These are phyloP conservation scores for Didymella arachidicola DNA, from an alignment of 2,329 filamentous ascomycete species.

Conservation along the genomic window DNA sequence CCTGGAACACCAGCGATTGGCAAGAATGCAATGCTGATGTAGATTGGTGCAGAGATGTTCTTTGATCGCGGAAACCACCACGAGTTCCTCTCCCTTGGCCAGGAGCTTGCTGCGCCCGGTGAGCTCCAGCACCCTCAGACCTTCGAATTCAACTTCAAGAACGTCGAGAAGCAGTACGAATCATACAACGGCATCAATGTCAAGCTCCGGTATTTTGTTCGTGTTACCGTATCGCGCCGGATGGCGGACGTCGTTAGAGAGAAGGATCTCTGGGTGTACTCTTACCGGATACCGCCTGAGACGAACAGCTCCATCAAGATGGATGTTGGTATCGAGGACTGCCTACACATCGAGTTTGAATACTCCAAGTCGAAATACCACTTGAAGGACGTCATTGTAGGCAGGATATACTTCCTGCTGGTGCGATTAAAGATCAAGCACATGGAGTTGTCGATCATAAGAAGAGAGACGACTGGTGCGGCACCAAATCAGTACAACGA, in stretches of 20 bases:
- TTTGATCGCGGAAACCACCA: conserved; percentile 99
- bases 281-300: conserved; percentile 96
- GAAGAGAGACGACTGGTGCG: conserved; percentile 93
- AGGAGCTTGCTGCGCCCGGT: conserved; percentile 94
- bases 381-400: conserved; percentile 98
- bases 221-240: conserved; percentile 92
- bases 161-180: conserved; percentile 99
- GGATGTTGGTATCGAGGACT: conserved; percentile 99
- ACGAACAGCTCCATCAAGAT: conserved; percentile 99
- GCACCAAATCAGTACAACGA: conserved; percentile 99
- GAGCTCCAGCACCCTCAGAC: conserved; percentile 99
- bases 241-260: conserved; percentile 99
- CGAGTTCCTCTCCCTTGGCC: conserved; percentile 96
- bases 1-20: not conserved
- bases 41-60: conserved; percentile 82
- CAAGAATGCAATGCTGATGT: conserved; percentile 21
- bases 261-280: conserved; percentile 99
- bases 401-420: conserved; percentile 96
- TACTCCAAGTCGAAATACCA: conserved; percentile 99
- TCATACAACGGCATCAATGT: conserved; percentile 99
- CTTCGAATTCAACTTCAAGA: conserved; percentile 99
- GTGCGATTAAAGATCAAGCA: conserved; percentile 99
- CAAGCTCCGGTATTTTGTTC: conserved; percentile 96
- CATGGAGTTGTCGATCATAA: conserved; percentile 98
- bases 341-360: conserved; percentile 98